Percentiles rank a stretch among this genome's conserved stretches.
Evolutionary conservation across 495 filamentous ascomycete genomes (phyloP).

Genomic region (Daldinia bambusicola): DNA sequence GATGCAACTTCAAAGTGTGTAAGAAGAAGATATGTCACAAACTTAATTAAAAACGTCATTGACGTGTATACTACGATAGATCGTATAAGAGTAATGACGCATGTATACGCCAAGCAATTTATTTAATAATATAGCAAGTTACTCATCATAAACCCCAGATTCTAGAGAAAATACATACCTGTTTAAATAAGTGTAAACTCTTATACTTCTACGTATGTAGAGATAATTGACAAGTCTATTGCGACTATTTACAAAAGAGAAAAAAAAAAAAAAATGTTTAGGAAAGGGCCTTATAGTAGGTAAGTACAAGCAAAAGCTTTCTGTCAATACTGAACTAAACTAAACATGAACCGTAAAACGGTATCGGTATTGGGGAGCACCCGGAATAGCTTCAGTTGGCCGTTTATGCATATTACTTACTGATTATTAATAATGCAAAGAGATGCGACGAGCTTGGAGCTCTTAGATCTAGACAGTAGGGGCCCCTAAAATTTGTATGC

Average conservation of each 20-base stretch:
- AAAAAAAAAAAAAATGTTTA: too few species aligned
- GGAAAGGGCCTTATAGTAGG: not conserved
- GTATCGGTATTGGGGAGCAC: slow-evolving; percentile 14
- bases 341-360: not conserved
- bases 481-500: slow-evolving; percentile 23
- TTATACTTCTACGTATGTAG: not conserved
- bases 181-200: not conserved
- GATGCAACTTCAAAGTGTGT: slow-evolving; percentile 13
- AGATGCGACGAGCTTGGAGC: slow-evolving; percentile 9
- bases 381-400: slow-evolving; percentile 32
- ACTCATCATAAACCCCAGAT: slow-evolving; percentile 1
- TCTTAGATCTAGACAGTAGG: slow-evolving; percentile 19
- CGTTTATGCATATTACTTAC: slow-evolving; percentile 1
- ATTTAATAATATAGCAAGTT: not conserved
- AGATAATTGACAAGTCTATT: too few species aligned
- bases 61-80: not conserved
- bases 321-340: not conserved
- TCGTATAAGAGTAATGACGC: slow-evolving; percentile 13
- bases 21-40: slow-evolving; percentile 7
- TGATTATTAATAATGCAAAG: slow-evolving; percentile 24
- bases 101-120: slow-evolving; percentile 3
- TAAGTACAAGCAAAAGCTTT: not conserved
- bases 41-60: slow-evolving; percentile 12
- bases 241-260: too few species aligned
- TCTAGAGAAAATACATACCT: not conserved